Conservation (phyloP, 2,329 filamentous ascomycete genomes). For the Aspergillus pseudoglaucus region DNA sequence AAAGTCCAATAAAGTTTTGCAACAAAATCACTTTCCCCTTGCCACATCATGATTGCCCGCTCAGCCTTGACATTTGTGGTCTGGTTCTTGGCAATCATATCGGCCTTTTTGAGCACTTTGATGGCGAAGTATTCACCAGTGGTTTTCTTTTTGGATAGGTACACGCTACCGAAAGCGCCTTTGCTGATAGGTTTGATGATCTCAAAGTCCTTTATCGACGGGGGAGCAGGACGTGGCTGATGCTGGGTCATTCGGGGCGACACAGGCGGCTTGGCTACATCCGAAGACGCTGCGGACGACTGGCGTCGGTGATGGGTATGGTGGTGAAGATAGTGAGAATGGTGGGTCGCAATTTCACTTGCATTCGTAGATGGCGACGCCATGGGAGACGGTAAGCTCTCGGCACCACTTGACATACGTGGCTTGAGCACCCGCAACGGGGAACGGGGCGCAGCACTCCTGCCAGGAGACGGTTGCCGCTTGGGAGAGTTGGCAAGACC, state of each 20-base stretch:
- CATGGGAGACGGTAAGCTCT: constrained; percentile 68
- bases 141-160: constrained; percentile 95
- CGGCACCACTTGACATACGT: constrained; percentile 52
- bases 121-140: constrained; percentile 98
- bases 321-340: constrained; percentile 52
- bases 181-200: constrained; percentile 99
- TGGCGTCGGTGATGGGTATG: constrained; percentile 70
- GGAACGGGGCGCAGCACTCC: constrained; percentile 68
- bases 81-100: constrained; percentile 99
- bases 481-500: constrained; percentile 67
- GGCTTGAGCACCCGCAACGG: constrained; percentile 82
- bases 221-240: constrained; percentile 80
- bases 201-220: constrained; percentile 98
- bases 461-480: constrained; percentile 82
- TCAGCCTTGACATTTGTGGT: constrained; percentile 99
- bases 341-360: constrained; percentile 56
- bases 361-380: constrained; percentile 79
- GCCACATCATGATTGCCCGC: constrained; percentile 99
- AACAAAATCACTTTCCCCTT: constrained; percentile 97
- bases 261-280: constrained; percentile 59
- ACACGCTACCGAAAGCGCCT: constrained; percentile 95
- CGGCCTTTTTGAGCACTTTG: constrained; percentile 97
- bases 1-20: constrained; percentile 99
- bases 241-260: constrained; percentile 78
- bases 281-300: constrained; percentile 81